A percentile compares a stretch with the other conserved stretches of the same genome.
These are phyloP conservation scores for Lipomyces starkeyi DNA, from an alignment of 805 yeast genomes.

Conservation along the genomic window DNA sequence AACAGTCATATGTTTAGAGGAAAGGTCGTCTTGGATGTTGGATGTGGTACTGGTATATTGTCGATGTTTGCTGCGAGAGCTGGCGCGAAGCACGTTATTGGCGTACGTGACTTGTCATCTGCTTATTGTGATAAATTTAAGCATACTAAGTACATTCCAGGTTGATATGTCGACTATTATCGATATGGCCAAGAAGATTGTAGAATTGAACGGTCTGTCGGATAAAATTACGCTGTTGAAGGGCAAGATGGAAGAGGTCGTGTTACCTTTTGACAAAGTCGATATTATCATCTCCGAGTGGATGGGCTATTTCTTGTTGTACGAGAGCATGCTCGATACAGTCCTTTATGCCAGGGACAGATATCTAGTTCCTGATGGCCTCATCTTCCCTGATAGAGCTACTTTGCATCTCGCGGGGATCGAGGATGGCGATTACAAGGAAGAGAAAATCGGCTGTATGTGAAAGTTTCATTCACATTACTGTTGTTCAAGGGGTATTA, in stretches of 20 bases:
- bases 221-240: constrained; percentile 81
- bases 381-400: constrained; percentile 80
- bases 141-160: constrained; percentile 49
- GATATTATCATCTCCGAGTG: constrained; percentile 97
- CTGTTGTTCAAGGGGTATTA: background rate
- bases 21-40: constrained; percentile 88
- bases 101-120: constrained; percentile 70
- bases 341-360: constrained; percentile 93
- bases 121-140: background rate
- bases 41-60: constrained; percentile 91
- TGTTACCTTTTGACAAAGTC: constrained; percentile 81
- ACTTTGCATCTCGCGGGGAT: constrained; percentile 81
- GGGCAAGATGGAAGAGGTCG: constrained; percentile 94
- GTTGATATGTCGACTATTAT: constrained; percentile 95
- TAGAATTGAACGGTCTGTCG: constrained; percentile 72
- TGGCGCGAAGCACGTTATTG: constrained; percentile 95
- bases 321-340: constrained; percentile 97
- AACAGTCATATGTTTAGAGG: constrained; percentile 81
- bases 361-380: constrained; percentile 78
- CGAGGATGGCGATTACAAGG: constrained; percentile 85
- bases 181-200: constrained; percentile 84
- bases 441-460: constrained; percentile 70
- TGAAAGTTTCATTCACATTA: constrained; percentile 32
- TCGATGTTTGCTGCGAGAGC: constrained; percentile 93
- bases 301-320: constrained; percentile 99